phyloP scores from a whole-genome alignment of 2,329 filamentous ascomycete species.

The Phaeoacremonium minimum region DNA sequence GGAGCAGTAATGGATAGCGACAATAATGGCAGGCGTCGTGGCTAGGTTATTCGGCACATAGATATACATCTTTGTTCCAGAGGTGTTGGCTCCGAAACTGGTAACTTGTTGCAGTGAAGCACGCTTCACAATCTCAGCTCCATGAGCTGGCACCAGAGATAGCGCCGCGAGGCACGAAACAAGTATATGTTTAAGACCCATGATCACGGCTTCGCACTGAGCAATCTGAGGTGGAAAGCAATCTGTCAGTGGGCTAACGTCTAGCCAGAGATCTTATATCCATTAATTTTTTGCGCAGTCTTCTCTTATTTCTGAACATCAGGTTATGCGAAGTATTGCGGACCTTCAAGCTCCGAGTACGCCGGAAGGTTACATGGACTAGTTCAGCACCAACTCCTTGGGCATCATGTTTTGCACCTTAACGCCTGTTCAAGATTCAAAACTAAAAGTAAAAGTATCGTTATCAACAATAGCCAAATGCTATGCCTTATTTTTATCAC shows the following conservation, averaged over 20 bases:
- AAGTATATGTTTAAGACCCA: background rate
- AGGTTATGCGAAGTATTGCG: too few species aligned
- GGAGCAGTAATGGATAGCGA: conserved; percentile 53
- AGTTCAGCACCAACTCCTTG: too few species aligned
- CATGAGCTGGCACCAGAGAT: too few species aligned
- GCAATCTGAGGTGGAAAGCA: background rate
- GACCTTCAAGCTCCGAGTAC: too few species aligned
- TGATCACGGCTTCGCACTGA: background rate
- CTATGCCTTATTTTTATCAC: too few species aligned
- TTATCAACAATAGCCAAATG: too few species aligned
- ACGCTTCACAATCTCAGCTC: conserved; percentile 1
- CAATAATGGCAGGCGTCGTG: conserved; percentile 42
- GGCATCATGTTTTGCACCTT: too few species aligned
- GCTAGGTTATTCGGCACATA: conserved; percentile 28
- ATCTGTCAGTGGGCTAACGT: too few species aligned
- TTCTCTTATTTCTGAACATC: too few species aligned
- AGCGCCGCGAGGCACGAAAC: background rate
- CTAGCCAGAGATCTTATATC: background rate
- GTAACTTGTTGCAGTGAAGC: conserved; percentile 17
- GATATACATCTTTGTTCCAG: conserved; percentile 22
- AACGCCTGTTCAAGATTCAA: too few species aligned
- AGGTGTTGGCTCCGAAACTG: conserved; percentile 21
- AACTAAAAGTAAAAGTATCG: too few species aligned
- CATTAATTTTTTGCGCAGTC: background rate
- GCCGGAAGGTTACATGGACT: too few species aligned